These are phyloP conservation scores for Holtermanniella nyarrowii DNA, from an alignment of 768 basidiomycete genomes.

Conservation along the genomic window DNA sequence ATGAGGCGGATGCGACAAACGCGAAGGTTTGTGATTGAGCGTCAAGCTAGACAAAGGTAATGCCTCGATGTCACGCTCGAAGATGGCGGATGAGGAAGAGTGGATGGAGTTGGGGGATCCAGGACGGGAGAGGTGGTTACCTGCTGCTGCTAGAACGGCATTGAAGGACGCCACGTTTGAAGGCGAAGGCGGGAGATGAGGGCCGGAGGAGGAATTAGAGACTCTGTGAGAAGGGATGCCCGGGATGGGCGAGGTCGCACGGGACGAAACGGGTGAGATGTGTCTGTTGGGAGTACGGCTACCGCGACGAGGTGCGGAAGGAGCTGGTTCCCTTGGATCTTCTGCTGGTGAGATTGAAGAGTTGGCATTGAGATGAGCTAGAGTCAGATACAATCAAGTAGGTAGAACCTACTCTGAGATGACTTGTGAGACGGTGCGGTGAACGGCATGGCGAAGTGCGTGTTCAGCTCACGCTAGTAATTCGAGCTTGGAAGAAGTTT, in stretches of 20 bases:
- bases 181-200: slow-evolving; percentile 12
- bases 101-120: slow-evolving; percentile 42
- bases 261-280: slow-evolving; percentile 12
- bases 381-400: too few species aligned
- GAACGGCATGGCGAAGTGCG: too few species aligned
- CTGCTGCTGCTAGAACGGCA: background rate
- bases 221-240: slow-evolving; percentile 4
- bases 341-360: slow-evolving; percentile 27
- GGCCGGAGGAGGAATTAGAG: background rate
- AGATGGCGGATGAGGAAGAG: slow-evolving; percentile 80
- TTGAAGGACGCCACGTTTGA: background rate
- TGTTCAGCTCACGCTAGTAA: too few species aligned
- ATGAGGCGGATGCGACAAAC: slow-evolving; percentile 34
- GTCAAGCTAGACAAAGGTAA: slow-evolving; percentile 14
- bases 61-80: slow-evolving; percentile 75
- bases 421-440: too few species aligned
- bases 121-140: slow-evolving; percentile 27
- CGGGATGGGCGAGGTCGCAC: slow-evolving; percentile 10
- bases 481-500: too few species aligned
- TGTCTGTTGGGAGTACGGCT: slow-evolving; percentile 20
- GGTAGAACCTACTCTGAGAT: too few species aligned
- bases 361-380: background rate
- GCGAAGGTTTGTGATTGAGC: slow-evolving; percentile 31
- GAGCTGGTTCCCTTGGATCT: slow-evolving; percentile 33
- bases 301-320: slow-evolving; percentile 13